Evolutionary conservation across 371 early-diverging fungal species (phyloP).

Genomic region (Mucor saturninus): DNA sequence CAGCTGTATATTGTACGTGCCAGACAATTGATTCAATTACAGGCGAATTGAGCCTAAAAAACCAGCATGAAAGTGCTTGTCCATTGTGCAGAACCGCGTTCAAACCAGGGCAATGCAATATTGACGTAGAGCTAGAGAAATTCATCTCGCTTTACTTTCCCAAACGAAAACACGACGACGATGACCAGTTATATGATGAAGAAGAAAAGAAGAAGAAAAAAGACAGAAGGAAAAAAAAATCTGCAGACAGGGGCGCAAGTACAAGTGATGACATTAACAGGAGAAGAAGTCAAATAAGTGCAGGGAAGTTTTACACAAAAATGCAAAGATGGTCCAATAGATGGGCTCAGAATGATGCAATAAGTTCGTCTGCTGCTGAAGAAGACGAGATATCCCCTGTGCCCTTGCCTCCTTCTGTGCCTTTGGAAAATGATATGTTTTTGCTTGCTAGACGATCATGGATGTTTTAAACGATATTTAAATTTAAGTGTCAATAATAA

Average conservation of each 20-base stretch:
- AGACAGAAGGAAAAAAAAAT: background rate
- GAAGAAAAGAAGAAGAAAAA: background rate
- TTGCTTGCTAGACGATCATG: constrained; percentile 5
- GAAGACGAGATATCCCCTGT: background rate
- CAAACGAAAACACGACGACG: background rate
- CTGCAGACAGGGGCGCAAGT: background rate
- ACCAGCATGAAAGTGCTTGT: constrained; percentile 5
- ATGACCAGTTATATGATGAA: background rate
- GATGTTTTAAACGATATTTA: constrained; percentile 3
- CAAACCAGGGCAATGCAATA: constrained; percentile 11
- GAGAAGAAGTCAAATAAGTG: constrained; percentile 13
- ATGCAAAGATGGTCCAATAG: constrained; percentile 15
- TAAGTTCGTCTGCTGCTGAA: background rate
- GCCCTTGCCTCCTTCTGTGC: background rate
- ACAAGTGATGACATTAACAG: background rate
- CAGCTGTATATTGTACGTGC: constrained; percentile 20
- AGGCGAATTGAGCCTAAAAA: background rate
- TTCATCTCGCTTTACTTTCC: constrained; percentile 18
- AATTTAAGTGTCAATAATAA: too few relatives aligned
- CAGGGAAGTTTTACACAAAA: constrained; percentile 4
- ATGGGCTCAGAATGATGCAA: background rate
- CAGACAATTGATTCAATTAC: constrained; percentile 3
- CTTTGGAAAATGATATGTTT: constrained; percentile 2
- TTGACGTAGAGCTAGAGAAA: constrained; percentile 4
- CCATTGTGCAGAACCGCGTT: constrained; percentile 18